Evolutionary conservation across 768 basidiomycete genomes (phyloP).

Genomic region (Leccinum longicurvipes): DNA sequence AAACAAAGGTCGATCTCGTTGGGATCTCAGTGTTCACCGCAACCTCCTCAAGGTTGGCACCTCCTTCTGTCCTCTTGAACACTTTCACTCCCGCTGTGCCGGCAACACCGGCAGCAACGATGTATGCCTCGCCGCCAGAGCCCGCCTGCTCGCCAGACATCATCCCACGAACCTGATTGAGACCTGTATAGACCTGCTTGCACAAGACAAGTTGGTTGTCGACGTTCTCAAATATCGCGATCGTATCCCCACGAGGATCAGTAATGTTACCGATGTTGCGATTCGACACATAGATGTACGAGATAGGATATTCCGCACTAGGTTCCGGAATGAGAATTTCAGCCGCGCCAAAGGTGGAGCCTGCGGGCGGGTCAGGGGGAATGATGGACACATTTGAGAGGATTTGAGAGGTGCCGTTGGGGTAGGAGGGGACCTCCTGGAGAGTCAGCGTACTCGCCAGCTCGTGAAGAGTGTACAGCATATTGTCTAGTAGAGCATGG

Average conservation of each 20-base stretch:
- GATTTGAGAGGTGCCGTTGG: conserved; percentile 49
- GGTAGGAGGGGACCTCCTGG: conserved; percentile 45
- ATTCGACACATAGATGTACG: conserved; percentile 67
- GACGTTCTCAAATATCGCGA: conserved; percentile 57
- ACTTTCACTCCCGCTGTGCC: conserved; percentile 56
- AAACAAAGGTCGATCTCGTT: conserved; percentile 53
- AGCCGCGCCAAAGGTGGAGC: conserved; percentile 46
- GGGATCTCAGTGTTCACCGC: conserved; percentile 52
- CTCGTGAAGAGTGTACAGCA: conserved; percentile 54
- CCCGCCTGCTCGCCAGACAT: neutral
- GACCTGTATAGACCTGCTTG: conserved; percentile 48
- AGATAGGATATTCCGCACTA: conserved; percentile 42
- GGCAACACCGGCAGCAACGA: conserved; percentile 49
- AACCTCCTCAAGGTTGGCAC: conserved; percentile 48
- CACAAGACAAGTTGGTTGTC: conserved; percentile 38
- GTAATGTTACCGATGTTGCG: conserved; percentile 50
- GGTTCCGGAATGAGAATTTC: conserved; percentile 61
- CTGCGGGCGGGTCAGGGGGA: conserved; percentile 38
- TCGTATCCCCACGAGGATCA: conserved; percentile 57
- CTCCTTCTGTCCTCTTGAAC: conserved; percentile 52
- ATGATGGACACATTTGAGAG: conserved; percentile 50
- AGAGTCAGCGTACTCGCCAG: conserved; percentile 54
- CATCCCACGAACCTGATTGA: neutral
- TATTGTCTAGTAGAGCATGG: conserved; percentile 40
- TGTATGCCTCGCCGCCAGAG: neutral